Evolutionary conservation across 768 basidiomycete genomes (phyloP), one percentile per base, ranked within the genome.

Genomic region (Tulasnella sp.): DNA sequence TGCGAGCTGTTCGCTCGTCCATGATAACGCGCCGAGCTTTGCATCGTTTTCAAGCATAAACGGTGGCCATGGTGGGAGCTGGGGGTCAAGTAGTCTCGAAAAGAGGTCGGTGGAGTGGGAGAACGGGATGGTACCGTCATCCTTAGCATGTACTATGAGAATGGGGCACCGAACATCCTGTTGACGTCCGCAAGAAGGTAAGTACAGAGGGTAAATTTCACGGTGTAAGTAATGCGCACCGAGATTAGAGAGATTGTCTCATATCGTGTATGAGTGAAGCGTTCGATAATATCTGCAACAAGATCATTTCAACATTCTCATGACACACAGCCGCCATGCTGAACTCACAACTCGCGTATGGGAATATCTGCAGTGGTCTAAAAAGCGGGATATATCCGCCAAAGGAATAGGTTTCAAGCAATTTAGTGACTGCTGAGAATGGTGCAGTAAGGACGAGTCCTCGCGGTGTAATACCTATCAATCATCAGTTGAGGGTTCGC

Each of bases 81-180:
- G 72, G 0, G 80, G 80, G 21, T 83, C 81, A 29, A 88, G 68
- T 59, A 90, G 79, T 0, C 78, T 73, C 27, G 85, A 75, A 70
- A 89, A 89, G 23, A 93, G 78, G 0, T 74, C 70, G 13, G 76
- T 73, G 0, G 89, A 83, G 68, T 93, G 89, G 0, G 77, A 73
- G 64, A 80, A 75, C 0, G 84, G 83, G 49, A 92, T 89, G 23
- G 87, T 83, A 65, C 72, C 74, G 70, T 93, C 90, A 68, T 90
- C 76, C 62, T 77, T 74, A 5, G 89, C 81, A 68, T 93, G 90
- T 0, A 78, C 81, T 63, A 93, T 77, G 38, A 91, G 73, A 5
- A 87, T 77, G 8, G 85, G 82, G 0, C 80, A 78, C 64, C 80
- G 79, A 64, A 89, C 78, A 60, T 77, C 74, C 87, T 89, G 42